These are phyloP conservation scores for slime mould (Dictyostelium discoideum) DNA, from an alignment of 78 protist species.

Conservation along the genomic window dicty_2.7 NC_007090.3:4208501-4209000, in stretches of 20 bases:
- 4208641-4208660: not conserved
- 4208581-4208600: not conserved
- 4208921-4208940: not conserved
- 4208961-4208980: constrained; percentile 83
- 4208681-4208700: not conserved
- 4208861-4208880: constrained; percentile 87
- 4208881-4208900: constrained; percentile 41
- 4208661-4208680: not conserved
- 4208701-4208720: not conserved
- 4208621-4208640: not conserved
- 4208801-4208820: not conserved
- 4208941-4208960: not conserved
- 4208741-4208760: not conserved
- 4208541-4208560: not conserved
- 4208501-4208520: not conserved
- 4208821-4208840: constrained; percentile 58
- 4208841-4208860: constrained; percentile 51
- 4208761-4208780: not conserved
- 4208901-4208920: not conserved
- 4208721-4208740: not conserved
- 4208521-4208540: not conserved
- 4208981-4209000: constrained; percentile 83
- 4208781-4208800: not conserved
- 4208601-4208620: not conserved
- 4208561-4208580: not conserved